Evolutionary conservation across 2,329 filamentous ascomycete genomes (phyloP).

Genomic region (Escovopsis sp.): DNA sequence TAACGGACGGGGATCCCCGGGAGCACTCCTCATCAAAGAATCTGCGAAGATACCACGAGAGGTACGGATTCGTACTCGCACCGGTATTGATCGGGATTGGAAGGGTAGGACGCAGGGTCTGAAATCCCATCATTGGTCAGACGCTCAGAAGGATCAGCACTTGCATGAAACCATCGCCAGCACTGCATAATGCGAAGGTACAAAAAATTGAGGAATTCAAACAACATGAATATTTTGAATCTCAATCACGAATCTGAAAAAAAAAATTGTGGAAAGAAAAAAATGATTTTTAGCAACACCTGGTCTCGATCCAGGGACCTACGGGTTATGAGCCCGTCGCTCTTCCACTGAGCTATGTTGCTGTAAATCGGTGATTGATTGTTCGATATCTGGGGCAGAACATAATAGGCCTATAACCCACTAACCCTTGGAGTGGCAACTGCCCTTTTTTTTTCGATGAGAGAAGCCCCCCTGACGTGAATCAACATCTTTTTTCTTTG

Average conservation of each 20-base stretch:
- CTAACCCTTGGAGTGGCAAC: too few relatives aligned
- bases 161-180: neutral
- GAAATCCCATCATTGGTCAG: too few relatives aligned
- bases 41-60: too few relatives aligned
- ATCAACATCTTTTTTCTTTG: too few relatives aligned
- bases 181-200: neutral
- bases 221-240: neutral
- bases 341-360: constrained; percentile 16
- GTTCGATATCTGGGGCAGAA: neutral
- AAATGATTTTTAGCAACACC: constrained; percentile 8
- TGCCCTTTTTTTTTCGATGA: too few relatives aligned
- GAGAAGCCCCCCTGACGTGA: too few relatives aligned
- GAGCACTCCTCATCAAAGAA: too few relatives aligned
- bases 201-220: neutral
- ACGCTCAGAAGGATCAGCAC: neutral
- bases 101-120: too few relatives aligned
- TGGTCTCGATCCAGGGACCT: constrained; percentile 10
- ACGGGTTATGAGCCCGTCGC: constrained; percentile 19
- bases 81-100: too few relatives aligned
- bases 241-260: neutral
- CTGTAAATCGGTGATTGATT: constrained; percentile 2
- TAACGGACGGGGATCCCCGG: too few relatives aligned
- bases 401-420: too few relatives aligned
- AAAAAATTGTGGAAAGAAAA: neutral
- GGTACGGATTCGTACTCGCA: too few relatives aligned